phyloP scores from a whole-genome alignment of 225 moss, liverwort and hornwort species.

The Takakia lepidozioides region DNA sequence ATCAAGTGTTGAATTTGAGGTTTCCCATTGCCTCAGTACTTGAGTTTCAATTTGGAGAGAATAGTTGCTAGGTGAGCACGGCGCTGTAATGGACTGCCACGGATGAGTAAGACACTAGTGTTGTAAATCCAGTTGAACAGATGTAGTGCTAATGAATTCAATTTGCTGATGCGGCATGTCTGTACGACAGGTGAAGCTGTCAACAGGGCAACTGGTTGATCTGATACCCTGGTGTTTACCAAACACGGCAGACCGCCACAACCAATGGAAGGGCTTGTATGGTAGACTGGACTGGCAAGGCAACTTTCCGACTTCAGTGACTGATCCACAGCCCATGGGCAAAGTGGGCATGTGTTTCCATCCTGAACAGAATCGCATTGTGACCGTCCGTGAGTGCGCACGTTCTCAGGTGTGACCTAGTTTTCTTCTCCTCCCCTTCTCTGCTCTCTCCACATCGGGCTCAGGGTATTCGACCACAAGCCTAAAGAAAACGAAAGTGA shows the following conservation, averaged over 20 bases:
- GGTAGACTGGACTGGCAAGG: constrained; percentile 98
- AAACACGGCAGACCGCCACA: constrained; percentile 91
- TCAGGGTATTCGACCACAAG: too few species aligned
- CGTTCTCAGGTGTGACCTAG: constrained; percentile 81
- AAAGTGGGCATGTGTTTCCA: constrained; percentile 99
- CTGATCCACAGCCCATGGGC: constrained; percentile 99
- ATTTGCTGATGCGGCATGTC: neutral
- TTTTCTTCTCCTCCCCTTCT: too few species aligned
- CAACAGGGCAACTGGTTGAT: constrained; percentile 66
- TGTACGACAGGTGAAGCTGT: constrained; percentile 62
- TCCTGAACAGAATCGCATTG: constrained; percentile 94
- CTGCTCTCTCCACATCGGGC: too few species aligned
- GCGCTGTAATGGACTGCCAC: too few species aligned
- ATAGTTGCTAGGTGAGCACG: too few species aligned
- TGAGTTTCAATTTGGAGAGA: too few species aligned
- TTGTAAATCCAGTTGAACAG: too few species aligned
- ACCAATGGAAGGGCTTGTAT: constrained; percentile 96
- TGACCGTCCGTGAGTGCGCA: constrained; percentile 95
- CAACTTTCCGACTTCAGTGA: constrained; percentile 98
- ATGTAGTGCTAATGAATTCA: neutral
- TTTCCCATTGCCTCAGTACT: too few species aligned
- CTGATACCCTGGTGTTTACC: constrained; percentile 98
- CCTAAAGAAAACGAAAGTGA: too few species aligned
- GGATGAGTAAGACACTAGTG: too few species aligned
- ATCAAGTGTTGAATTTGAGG: too few species aligned